Evolutionary conservation across 192 early-diverging fungal species (phyloP).

Genomic region (Coemansia sp.): DNA sequence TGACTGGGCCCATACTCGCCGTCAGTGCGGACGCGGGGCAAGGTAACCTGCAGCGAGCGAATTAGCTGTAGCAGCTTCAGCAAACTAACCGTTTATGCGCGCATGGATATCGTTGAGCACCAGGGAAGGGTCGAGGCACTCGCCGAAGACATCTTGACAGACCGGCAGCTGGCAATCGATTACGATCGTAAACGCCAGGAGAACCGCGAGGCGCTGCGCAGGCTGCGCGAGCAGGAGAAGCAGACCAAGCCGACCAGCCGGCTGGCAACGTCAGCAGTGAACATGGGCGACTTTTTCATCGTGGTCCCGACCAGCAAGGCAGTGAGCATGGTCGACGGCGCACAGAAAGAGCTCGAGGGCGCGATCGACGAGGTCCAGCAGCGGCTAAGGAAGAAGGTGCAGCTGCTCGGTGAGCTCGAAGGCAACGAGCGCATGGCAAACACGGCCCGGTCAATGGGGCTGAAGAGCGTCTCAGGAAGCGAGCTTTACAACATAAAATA

Average conservation of each 20-base stretch:
- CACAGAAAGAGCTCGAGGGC: constrained; percentile 36
- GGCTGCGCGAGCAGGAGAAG: constrained; percentile 18
- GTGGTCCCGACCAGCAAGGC: constrained; percentile 35
- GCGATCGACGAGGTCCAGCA: constrained; percentile 38
- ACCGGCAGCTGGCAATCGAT: constrained; percentile 36
- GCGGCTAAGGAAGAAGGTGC: constrained; percentile 32
- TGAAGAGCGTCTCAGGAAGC: constrained; percentile 14
- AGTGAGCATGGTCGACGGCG: constrained; percentile 26
- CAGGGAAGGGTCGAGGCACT: constrained; percentile 35
- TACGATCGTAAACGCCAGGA: constrained; percentile 42
- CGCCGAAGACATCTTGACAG: constrained; percentile 45
- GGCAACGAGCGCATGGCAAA: constrained; percentile 12
- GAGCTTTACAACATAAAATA: constrained; percentile 13
- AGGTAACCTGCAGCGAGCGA: neutral
- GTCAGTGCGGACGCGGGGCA: neutral
- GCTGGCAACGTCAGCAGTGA: constrained; percentile 25
- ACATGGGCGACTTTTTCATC: constrained; percentile 53
- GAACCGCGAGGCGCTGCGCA: constrained; percentile 34
- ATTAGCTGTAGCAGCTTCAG: neutral
- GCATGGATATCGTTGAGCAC: constrained; percentile 33
- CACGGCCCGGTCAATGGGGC: constrained; percentile 10
- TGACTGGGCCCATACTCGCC: neutral
- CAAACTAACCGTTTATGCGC: neutral
- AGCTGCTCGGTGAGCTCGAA: constrained; percentile 28
- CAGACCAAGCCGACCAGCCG: constrained; percentile 15